Base-by-base conservation (phyloP, 495 filamentous ascomycete species). In the Penicillium ucsense region DNA sequence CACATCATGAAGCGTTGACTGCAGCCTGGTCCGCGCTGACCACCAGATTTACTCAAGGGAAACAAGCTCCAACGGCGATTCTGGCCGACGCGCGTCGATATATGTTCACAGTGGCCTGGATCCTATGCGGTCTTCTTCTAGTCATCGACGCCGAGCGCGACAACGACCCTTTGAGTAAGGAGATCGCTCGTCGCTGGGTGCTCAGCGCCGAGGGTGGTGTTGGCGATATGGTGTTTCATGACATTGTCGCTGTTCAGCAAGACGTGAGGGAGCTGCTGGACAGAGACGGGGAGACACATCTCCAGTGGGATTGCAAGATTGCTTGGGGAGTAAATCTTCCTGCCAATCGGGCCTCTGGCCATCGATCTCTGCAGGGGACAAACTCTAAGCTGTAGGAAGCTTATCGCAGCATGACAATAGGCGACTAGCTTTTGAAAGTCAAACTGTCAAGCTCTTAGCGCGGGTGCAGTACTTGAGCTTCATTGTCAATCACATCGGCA, bases 81-180 rank as follows among this genome's bases (percentile, higher is more conserved):
- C 51, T 68, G 5, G 63, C 60, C 4, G 65, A 67, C 47, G 65
- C 56, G 2, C 62, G 63, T 10, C 58, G 65, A 1, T 57, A 57
- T 8, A 70, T 70, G 64, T 63, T 65, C 35, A 66, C 60, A 4
- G 53, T 69, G 6, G 61, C 60, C 6, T 70, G 62, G 64, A 48
- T 69, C 0, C 41, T 71, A 3, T 48, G 48, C 36, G 64, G 65
- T 11, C 41, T 51, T 0, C 47, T 70, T 4, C 33, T 70, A 37
- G 55, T 55, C 0, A 37, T 66, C 5, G 66, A 70, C 47, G 61
- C 60, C 4, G 53, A 60, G 37, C 50, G 60, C 9, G 65, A 68
- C 48, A 49, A 52, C 5, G 58, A 68, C 46, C 41, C 33, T 0
- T 53, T 67, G 2, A 60, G 54, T 9, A 45, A 8, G 11, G 65